phyloP scores from a whole-genome alignment of 768 basidiomycete genomes.

The Rhizopogon vesiculosus region DNA sequence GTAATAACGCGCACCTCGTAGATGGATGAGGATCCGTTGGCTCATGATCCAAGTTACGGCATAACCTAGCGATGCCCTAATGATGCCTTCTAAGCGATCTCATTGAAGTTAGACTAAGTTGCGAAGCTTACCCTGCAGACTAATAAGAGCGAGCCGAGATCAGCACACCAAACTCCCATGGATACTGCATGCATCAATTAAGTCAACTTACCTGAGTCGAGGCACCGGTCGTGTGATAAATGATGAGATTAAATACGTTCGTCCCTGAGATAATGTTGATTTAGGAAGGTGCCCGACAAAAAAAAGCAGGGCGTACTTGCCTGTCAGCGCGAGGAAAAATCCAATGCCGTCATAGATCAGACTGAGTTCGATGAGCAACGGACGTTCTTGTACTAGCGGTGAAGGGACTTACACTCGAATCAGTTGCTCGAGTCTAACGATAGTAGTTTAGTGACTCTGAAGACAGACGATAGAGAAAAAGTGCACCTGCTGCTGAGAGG shows the following conservation, averaged over 20 bases:
- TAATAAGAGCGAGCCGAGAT: slow-evolving; percentile 15
- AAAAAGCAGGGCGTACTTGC: slow-evolving; percentile 20
- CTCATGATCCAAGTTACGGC: slow-evolving; percentile 31
- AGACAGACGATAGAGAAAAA: not conserved
- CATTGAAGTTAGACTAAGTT: not conserved
- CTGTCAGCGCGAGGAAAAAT: slow-evolving; percentile 54
- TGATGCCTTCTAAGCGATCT: slow-evolving; percentile 1
- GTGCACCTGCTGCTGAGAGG: slow-evolving; percentile 21
- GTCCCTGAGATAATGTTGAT: slow-evolving; percentile 25
- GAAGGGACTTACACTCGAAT: slow-evolving; percentile 20
- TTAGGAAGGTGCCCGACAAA: not conserved
- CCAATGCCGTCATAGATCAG: slow-evolving; percentile 67
- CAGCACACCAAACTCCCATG: slow-evolving; percentile 1
- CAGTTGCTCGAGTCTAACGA: slow-evolving; percentile 19
- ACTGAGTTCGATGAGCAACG: slow-evolving; percentile 26
- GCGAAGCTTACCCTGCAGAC: slow-evolving; percentile 45
- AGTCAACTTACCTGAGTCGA: slow-evolving; percentile 37
- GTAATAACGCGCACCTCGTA: slow-evolving; percentile 20
- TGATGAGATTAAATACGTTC: slow-evolving; percentile 48
- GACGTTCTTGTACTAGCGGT: slow-evolving; percentile 1
- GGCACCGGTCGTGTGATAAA: slow-evolving; percentile 38
- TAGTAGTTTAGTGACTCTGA: not conserved
- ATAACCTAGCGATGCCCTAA: slow-evolving; percentile 29
- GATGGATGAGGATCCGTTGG: slow-evolving; percentile 30
- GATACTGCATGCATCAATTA: slow-evolving; percentile 2